Base-by-base conservation (phyloP, 805 yeast genomes). In the Tetrapisispora iriomotensis region DNA sequence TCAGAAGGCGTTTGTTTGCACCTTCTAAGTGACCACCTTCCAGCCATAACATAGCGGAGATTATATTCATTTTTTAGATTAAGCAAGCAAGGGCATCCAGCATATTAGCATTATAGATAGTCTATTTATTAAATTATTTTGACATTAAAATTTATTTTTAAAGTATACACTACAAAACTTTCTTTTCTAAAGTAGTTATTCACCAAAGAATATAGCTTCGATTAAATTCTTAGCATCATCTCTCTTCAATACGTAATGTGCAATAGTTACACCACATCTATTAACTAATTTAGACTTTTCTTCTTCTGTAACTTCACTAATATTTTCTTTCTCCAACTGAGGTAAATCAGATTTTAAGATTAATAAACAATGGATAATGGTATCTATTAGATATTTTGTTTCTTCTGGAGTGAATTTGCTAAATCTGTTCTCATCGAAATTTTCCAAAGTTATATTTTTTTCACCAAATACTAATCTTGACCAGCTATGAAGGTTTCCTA, bases 401-500 rank as follows among this genome's bases (percentile, higher is more conserved):
- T 80, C 84, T 22, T 67, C 66, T 15, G 63, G 63, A 20, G 68
- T 43, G 35, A 61, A 58, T 33, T 56, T 58, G 5, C 47, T 60
- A 26, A 47, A 47, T 30, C 44, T 45, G 28, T 37, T 28, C 8
- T 44, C 48, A 26, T 47, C 43, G 14, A 45, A 43, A 20, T 46
- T 45, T 7, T 53, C 55, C 25, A 51, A 32, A 2, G 54, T 47
- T 34, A 45, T 40, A 28, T 46, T 45, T 15, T 57, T 56, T 39
- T 60, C 60, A 23, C 51, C 70, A 33, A 80, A 62, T 1, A 82
- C 79, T 43, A 74, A 70, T 36, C 66, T 67, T 13, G 77, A 67
- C 98, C 98, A 92, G 41, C 79, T 75, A 46, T 77, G 73, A 44
- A 90, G 62, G 58, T 92, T 92, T 0, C 96, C 96, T 28, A 90